A percentile compares a stretch with the other conserved stretches of the same genome.
phyloP scores from a whole-genome alignment of 306 rosid genomes.

The Astragalus membranaceus region DNA sequence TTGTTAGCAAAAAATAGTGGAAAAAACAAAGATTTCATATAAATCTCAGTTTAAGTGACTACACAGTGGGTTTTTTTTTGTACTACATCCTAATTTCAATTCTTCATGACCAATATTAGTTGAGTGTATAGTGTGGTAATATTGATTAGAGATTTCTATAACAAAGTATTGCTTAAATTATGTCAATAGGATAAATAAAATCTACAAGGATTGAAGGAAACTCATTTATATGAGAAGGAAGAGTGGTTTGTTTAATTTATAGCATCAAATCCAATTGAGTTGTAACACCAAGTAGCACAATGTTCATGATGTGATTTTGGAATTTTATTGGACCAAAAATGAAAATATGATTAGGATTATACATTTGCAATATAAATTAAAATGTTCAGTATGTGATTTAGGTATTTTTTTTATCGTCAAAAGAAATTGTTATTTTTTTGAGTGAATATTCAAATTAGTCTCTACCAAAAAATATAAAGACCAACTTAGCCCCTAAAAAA shows the following conservation, averaged over 20 bases:
- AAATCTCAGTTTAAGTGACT: slow-evolving; percentile 13
- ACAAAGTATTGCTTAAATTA: not conserved
- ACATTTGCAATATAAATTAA: too few relatives aligned
- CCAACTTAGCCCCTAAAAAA: too few relatives aligned
- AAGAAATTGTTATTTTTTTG: too few relatives aligned
- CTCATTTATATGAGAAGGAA: not conserved
- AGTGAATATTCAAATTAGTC: too few relatives aligned
- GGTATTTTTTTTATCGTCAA: too few relatives aligned
- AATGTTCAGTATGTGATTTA: too few relatives aligned
- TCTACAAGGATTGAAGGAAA: not conserved
- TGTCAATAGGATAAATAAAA: not conserved
- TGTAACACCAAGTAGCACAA: not conserved
- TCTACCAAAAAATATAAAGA: too few relatives aligned
- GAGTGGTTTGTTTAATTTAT: not conserved
- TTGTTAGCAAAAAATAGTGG: slow-evolving; percentile 41
- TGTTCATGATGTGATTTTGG: not conserved
- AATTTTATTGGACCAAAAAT: not conserved
- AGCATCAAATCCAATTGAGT: not conserved
- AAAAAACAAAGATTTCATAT: not conserved
- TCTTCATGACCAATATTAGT: slow-evolving; percentile 15
- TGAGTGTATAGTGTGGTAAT: slow-evolving; percentile 25
- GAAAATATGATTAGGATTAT: too few relatives aligned
- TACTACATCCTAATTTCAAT: slow-evolving; percentile 15
- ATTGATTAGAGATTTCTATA: slow-evolving; percentile 6
- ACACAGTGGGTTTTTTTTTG: slow-evolving; percentile 3